A percentile compares a stretch with the other conserved stretches of the same genome.
Evolutionary conservation across 2,329 filamentous ascomycete species (phyloP).

Genomic region (Botryotinia narcissicola): DNA sequence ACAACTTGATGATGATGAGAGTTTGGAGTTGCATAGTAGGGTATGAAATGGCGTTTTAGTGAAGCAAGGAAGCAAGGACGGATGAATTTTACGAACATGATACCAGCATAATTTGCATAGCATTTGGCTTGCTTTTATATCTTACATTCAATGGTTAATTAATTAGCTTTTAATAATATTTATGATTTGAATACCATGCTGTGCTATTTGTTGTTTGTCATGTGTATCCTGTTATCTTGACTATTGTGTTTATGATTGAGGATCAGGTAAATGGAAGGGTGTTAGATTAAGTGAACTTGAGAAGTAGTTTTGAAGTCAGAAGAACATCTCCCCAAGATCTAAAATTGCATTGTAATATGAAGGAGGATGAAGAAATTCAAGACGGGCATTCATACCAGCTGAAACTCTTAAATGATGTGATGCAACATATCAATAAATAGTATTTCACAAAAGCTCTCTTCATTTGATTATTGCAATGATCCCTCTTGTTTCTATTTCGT

Average conservation of each 20-base stretch:
- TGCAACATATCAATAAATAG: too few species aligned
- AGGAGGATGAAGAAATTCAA: too few species aligned
- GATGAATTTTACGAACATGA: conserved; percentile 1
- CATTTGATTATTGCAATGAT: too few species aligned
- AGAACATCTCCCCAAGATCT: not conserved
- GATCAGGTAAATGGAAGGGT: rapidly evolving
- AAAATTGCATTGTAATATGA: too few species aligned
- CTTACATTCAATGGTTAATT: not conserved
- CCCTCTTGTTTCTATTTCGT: too few species aligned
- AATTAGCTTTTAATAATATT: not conserved
- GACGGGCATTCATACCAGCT: too few species aligned
- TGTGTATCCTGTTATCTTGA: rapidly evolving
- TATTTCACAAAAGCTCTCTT: too few species aligned
- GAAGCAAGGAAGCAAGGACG: conserved; percentile 1
- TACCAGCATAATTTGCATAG: conserved; percentile 4
- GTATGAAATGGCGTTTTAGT: not conserved
- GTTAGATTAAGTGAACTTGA: not conserved
- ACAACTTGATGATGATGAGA: not conserved
- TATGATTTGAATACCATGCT: not conserved
- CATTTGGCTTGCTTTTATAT: not conserved
- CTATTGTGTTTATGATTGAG: not conserved
- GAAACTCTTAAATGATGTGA: too few species aligned
- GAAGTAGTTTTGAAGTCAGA: not conserved
- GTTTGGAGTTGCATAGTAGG: not conserved
- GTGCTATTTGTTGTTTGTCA: not conserved